A percentile compares a stretch with the other conserved stretches of the same genome.
phyloP scores from a whole-genome alignment of 768 basidiomycete species.

The Tulasnella sp. region DNA sequence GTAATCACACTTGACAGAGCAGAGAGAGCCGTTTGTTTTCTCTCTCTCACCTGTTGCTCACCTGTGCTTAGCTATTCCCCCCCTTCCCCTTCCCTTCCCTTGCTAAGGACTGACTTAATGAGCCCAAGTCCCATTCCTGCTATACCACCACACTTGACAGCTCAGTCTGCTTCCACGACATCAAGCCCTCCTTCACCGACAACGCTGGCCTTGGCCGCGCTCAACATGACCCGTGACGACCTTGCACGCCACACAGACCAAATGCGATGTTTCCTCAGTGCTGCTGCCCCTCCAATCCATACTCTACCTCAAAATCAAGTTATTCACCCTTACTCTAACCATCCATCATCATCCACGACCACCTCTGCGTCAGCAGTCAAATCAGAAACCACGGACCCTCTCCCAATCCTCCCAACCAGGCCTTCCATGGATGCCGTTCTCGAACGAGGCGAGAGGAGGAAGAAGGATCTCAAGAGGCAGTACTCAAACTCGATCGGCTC shows the following conservation, averaged over 20 bases:
- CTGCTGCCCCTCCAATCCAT: constrained; percentile 6
- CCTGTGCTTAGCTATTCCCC: not conserved
- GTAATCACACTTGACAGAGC: not conserved
- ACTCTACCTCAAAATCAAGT: constrained; percentile 6
- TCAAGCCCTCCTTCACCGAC: constrained; percentile 48
- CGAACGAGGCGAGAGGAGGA: constrained; percentile 10
- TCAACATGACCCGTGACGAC: constrained; percentile 73
- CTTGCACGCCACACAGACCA: constrained; percentile 61
- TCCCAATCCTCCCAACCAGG: constrained; percentile 14
- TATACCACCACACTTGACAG: not conserved
- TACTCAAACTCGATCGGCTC: not conserved
- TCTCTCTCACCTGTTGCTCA: not conserved
- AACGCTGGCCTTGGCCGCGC: constrained; percentile 57
- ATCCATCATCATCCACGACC: constrained; percentile 13
- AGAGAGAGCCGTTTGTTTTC: constrained; percentile 9
- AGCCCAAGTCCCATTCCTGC: not conserved
- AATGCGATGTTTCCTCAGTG: constrained; percentile 69
- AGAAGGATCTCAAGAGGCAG: constrained; percentile 3
- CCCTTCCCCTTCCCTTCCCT: not conserved
- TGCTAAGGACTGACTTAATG: not conserved
- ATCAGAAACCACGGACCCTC: constrained; percentile 19
- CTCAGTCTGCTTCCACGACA: not conserved
- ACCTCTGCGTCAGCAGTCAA: not conserved
- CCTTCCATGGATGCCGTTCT: constrained; percentile 15
- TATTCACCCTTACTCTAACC: not conserved